Base-by-base conservation (phyloP, 768 basidiomycete genomes). In the Mycena venus region DNA sequence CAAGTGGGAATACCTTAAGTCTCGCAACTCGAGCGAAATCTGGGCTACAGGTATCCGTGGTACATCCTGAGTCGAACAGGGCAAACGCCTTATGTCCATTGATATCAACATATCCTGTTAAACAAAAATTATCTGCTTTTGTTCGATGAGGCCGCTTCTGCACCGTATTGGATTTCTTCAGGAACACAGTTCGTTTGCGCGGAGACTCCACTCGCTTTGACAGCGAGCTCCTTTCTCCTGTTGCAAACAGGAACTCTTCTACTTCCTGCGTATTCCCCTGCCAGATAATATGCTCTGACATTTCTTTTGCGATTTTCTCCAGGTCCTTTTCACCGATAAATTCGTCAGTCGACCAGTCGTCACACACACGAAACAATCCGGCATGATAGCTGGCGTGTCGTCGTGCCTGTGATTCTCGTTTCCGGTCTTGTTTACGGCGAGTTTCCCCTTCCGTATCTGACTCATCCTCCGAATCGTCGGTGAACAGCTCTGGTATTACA, bases 361-460 rank as follows among this genome's bases (percentile, higher is more conserved):
- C 63, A 25, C 63, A 64, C 1, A 23, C 2, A 0, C 10, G 8
- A 27, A 51, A 64, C 21, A 64, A 17, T 5, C 47, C 29, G 23
- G 27, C 23, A 10, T 25, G 25, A 32, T 5, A 17, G 10, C 4
- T 11, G 10, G 15, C n/a, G n/a, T n/a, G 15, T 42, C 17, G 40
- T 42, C 40, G 10, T 15, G 19, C 21, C 31, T 49, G 21, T n/a
- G n/a, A n/a, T n/a, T n/a, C n/a, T n/a, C n/a, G n/a, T n/a, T n/a
- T n/a, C n/a, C n/a, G n/a, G 2, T 53, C 44, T 42, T 55, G 34
- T 15, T 72, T 32, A 0, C 81, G 70, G 61, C 80, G 83, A 0
- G 38, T 44, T 81, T 83, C 0, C 86, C 74, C 44, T 82, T 83
- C 0, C 86, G 73, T 64, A 77, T 85, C 9, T 88, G 74, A 1